Conservation (phyloP, 345 rosid species). For the Raphanus sativus region DNA sequence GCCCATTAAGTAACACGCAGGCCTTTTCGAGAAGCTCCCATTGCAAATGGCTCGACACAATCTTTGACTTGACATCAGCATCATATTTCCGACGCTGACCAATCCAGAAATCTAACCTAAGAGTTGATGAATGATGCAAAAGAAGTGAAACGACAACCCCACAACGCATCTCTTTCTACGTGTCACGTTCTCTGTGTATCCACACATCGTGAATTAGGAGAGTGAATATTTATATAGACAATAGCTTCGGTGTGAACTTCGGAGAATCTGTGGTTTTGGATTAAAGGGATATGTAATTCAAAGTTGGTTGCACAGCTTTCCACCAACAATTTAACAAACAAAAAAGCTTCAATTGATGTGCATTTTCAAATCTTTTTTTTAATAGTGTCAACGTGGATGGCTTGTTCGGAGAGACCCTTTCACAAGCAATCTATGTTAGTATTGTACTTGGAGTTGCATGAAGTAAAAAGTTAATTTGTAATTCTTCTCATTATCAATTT, state of each 20-base stretch:
- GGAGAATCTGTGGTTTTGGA: slow-evolving; percentile 31
- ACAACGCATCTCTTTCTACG: slow-evolving; percentile 11
- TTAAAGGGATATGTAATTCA: slow-evolving; percentile 28
- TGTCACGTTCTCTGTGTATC: slow-evolving; percentile 12
- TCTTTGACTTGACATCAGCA: slow-evolving; percentile 38
- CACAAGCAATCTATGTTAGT: slow-evolving; percentile 22
- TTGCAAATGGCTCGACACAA: slow-evolving; percentile 29
- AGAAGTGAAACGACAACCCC: slow-evolving; percentile 19
- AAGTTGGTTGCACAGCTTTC: slow-evolving; percentile 40
- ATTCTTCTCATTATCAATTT: slow-evolving; percentile 18
- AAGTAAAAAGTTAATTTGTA: slow-evolving; percentile 6
- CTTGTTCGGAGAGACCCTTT: slow-evolving; percentile 5
- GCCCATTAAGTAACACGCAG: not conserved
- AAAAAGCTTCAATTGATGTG: not conserved
- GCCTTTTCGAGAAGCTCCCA: slow-evolving; percentile 17
- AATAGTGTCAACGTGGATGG: slow-evolving; percentile 28
- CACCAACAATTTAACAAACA: slow-evolving; percentile 41
- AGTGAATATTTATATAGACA: not conserved
- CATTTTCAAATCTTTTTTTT: not conserved
- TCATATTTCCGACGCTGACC: slow-evolving; percentile 17
- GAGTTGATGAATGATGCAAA: slow-evolving; percentile 34
- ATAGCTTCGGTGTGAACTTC: slow-evolving; percentile 35
- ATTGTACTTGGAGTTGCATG: not conserved
- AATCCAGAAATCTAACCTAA: slow-evolving; percentile 26
- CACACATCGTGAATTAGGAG: slow-evolving; percentile 12